phyloP scores from a whole-genome alignment of 306 rosid genomes.

The Fragaria nilgerrensis region DNA sequence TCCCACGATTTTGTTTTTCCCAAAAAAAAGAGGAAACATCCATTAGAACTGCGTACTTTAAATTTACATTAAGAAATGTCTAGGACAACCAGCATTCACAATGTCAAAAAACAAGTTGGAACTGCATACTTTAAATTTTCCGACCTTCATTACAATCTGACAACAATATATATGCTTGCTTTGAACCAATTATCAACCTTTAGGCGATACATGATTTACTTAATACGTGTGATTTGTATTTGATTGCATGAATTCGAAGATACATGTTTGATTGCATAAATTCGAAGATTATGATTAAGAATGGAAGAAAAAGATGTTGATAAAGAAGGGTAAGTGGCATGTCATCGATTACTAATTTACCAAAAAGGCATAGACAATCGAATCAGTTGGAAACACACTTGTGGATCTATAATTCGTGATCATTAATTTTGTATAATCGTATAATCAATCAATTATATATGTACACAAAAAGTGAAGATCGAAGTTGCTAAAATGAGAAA shows the following conservation, averaged over 20 bases:
- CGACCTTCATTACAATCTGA: neutral
- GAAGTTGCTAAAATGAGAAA: neutral
- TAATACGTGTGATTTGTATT: neutral
- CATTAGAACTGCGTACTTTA: neutral
- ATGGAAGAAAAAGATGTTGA: neutral
- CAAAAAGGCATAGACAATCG: neutral
- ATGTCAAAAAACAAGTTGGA: neutral
- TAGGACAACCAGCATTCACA: too few relatives aligned
- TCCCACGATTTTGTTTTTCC: neutral
- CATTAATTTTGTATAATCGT: neutral
- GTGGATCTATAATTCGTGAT: neutral
- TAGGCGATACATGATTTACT: neutral
- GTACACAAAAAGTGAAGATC: slow-evolving; percentile 14
- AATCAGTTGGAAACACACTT: neutral
- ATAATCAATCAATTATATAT: slow-evolving; percentile 2
- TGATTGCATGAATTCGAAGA: neutral
- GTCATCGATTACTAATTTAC: neutral
- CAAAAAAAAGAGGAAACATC: neutral
- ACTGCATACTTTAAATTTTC: neutral
- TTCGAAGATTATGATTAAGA: neutral
- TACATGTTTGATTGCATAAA: neutral
- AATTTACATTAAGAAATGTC: too few relatives aligned
- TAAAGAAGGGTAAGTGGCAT: neutral
- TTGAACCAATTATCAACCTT: neutral
- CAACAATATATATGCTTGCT: neutral